Conservation (phyloP, 2,329 filamentous ascomycete genomes). For the Sporothrix euskadiensis region DNA sequence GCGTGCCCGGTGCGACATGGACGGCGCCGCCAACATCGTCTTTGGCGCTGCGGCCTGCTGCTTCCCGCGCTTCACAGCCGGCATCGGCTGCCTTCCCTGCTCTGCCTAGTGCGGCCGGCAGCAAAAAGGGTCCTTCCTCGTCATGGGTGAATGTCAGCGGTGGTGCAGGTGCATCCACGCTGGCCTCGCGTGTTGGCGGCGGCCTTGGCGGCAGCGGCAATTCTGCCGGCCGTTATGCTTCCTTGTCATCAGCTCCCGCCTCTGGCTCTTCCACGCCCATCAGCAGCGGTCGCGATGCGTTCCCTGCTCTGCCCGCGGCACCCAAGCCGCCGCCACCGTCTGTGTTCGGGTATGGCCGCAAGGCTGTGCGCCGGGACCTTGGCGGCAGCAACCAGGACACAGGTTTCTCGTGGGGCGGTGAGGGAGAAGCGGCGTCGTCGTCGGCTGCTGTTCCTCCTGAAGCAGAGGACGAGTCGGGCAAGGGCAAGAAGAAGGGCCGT, state of each 20-base stretch:
- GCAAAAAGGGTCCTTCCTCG: constrained; percentile 11
- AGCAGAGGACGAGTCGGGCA: constrained; percentile 39
- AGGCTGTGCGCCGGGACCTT: constrained; percentile 57
- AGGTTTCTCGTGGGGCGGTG: constrained; percentile 55
- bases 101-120: constrained; percentile 39
- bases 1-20: constrained; percentile 32
- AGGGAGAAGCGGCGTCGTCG: constrained; percentile 21
- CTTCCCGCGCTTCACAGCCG: constrained; percentile 28
- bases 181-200: constrained; percentile 31
- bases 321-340: constrained; percentile 65
- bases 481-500: constrained; percentile 58
- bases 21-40: constrained; percentile 31
- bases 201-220: neutral
- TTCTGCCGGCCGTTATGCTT: neutral
- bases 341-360: constrained; percentile 61
- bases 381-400: constrained; percentile 46
- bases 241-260: constrained; percentile 1
- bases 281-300: constrained; percentile 56
- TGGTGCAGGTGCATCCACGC: constrained; percentile 27
- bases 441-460: constrained; percentile 35
- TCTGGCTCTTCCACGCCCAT: constrained; percentile 18
- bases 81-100: constrained; percentile 48
- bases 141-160: constrained; percentile 35
- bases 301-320: constrained; percentile 79
- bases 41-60: constrained; percentile 32